These are phyloP conservation scores for Hymenochaete sp. DNA, from an alignment of 1,284 basidiomycete genomes.

Conservation along the genomic window DNA sequence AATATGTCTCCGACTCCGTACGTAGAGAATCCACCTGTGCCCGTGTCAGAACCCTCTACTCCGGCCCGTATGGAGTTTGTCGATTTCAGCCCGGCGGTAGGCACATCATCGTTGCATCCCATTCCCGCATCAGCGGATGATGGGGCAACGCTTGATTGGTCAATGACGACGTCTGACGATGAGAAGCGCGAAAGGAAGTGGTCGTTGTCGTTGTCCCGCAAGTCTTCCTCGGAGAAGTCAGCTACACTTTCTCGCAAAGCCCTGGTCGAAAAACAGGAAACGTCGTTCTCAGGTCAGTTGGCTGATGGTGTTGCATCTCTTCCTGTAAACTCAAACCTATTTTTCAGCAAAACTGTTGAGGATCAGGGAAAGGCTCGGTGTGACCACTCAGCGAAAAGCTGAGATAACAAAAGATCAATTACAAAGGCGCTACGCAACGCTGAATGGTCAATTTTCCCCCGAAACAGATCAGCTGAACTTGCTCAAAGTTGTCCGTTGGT, in stretches of 20 bases:
- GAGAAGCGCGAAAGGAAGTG: slow-evolving; percentile 45
- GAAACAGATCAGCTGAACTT: slow-evolving; percentile 34
- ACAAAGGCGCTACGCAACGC: slow-evolving; percentile 48
- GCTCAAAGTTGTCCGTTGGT: slow-evolving; percentile 49
- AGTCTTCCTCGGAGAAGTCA: slow-evolving; percentile 48
- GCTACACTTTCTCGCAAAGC: slow-evolving; percentile 31
- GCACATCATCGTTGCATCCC: slow-evolving; percentile 36
- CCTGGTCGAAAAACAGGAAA: slow-evolving; percentile 42
- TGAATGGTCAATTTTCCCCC: slow-evolving; percentile 34
- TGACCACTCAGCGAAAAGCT: slow-evolving; percentile 54
- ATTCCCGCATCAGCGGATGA: slow-evolving; percentile 59
- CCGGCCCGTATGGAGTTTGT: slow-evolving; percentile 34
- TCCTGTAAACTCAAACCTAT: slow-evolving; percentile 13
- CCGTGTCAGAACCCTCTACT: slow-evolving; percentile 19
- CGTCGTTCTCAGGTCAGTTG: slow-evolving; percentile 37
- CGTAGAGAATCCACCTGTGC: slow-evolving; percentile 20
- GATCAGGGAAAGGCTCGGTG: slow-evolving; percentile 41
- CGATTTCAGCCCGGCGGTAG: slow-evolving; percentile 64
- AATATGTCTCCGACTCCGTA: slow-evolving; percentile 28
- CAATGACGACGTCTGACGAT: slow-evolving; percentile 41
- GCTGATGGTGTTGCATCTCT: slow-evolving; percentile 5
- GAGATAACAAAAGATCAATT: slow-evolving; percentile 58
- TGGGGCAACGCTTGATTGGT: slow-evolving; percentile 65
- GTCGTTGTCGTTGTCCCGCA: slow-evolving; percentile 48
- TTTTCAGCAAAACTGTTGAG: slow-evolving; percentile 47